A percentile compares a stretch with the other conserved stretches of the same genome.
Conservation (phyloP, 768 basidiomycete genomes). For the Leccinellum luteum region DNA sequence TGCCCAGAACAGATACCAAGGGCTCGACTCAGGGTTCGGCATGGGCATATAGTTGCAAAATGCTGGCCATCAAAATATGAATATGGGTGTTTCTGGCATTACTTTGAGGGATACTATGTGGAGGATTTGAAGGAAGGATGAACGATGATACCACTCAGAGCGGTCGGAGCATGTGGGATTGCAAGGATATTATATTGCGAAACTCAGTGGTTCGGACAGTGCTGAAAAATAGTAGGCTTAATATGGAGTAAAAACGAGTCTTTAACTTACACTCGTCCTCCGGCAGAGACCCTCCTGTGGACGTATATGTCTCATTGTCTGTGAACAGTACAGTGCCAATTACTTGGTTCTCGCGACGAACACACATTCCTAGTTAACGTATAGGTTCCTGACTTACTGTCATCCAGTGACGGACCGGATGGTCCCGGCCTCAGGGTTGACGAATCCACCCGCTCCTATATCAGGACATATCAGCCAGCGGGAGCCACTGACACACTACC, state of each 20-base stretch:
- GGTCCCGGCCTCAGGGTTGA: too few relatives aligned
- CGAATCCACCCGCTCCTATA: too few relatives aligned
- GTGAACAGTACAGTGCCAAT: neutral
- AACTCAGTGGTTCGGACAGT: neutral
- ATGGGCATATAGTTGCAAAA: neutral
- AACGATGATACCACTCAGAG: neutral
- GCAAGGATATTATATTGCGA: neutral
- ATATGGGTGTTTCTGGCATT: neutral
- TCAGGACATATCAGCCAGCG: too few relatives aligned
- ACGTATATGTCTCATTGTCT: too few relatives aligned
- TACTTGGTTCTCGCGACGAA: neutral
- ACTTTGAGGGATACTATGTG: neutral
- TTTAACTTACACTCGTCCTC: neutral
- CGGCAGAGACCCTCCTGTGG: neutral
- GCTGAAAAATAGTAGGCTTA: neutral
- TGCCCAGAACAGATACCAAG: neutral
- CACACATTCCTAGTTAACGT: too few relatives aligned
- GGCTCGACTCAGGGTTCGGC: neutral
- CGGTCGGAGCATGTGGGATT: neutral
- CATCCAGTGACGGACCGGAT: too few relatives aligned
- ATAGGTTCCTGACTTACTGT: too few relatives aligned
- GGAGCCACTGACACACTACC: too few relatives aligned
- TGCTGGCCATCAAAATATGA: neutral
- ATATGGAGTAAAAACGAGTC: neutral
- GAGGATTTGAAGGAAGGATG: neutral